Evolutionary conservation across 345 rosid genomes (phyloP).

Genomic region (Hypericum perforatum): DNA sequence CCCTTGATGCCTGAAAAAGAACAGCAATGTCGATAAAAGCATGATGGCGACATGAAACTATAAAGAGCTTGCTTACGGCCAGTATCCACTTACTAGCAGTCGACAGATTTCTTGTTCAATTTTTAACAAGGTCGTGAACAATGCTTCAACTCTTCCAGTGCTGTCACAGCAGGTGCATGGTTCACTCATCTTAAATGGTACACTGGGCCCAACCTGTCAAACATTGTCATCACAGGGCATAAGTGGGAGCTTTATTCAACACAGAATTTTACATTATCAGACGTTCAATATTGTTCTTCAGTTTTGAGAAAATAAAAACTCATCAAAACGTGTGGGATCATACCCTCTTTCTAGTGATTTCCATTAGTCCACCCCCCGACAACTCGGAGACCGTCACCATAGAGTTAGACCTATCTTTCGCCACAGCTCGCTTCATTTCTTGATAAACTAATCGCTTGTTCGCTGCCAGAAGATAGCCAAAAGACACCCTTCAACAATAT

Average conservation of each 20-base stretch:
- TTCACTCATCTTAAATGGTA: conserved; percentile 90
- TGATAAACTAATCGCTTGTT: conserved; percentile 83
- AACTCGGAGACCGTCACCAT: conserved; percentile 81
- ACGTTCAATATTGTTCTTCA: no score
- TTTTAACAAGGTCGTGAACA: conserved; percentile 88
- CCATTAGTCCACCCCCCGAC: conserved; percentile 95
- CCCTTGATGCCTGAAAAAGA: conserved; percentile 47
- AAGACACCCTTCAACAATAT: no score
- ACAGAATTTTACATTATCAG: no score
- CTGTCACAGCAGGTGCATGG: conserved; percentile 91
- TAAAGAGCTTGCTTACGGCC: not conserved
- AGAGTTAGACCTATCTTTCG: conserved; percentile 60
- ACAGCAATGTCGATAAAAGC: not conserved
- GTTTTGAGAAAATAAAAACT: no score
- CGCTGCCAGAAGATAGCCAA: conserved; percentile 38
- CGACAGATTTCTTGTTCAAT: conserved; percentile 93
- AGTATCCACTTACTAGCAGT: conserved; percentile 48
- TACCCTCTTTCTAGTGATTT: conserved; percentile 85
- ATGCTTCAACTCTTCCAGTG: conserved; percentile 94
- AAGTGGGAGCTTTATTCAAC: no score
- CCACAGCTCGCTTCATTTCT: conserved; percentile 86
- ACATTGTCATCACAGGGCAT: not conserved
- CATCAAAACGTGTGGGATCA: no score
- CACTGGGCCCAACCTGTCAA: conserved; percentile 93
- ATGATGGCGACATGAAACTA: not conserved